Base-by-base conservation (phyloP, 768 basidiomycete genomes). In the Panaeolus papilionaceus region DNA sequence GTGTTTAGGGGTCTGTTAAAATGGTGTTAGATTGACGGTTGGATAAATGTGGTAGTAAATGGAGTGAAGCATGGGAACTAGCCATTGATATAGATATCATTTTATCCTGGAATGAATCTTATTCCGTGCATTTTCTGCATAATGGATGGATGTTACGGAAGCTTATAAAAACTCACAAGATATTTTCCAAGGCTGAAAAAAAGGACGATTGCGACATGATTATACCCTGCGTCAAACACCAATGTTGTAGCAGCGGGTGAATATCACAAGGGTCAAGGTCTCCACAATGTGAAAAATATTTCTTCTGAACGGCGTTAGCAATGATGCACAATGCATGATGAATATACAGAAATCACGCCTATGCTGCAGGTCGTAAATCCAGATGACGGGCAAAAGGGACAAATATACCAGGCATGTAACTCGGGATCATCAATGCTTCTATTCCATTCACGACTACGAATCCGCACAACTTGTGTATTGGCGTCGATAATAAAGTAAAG, bases 401-500 rank as follows among this genome's bases (percentile, higher is more conserved):
- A 8, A 49, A 49, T 23, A 49, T 49, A 49, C 47, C 47, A 49
- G 28, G 1, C 28, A 23, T n/a, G 6, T 26, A 47, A n/a, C 20
- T 47, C 45, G 20, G 8, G n/a, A 20, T n/a, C 7, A 47, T 14
- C 11, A 18, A 23, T 6, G 6, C 47, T 51, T 51, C 47, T 26
- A 58, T 58, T 58, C 54, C 54, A 58, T 12, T 28, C 28, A 33
- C 54, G 54, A 33, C 54, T 58, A 58, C 28, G 51, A 40, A 47
- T 33, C 45, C 28, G 40, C 18, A 68, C 85, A 84, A 66, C 84
- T 91, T 47, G 85, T 86, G 74, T 90, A 92, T 65, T 76, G 75
- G 45, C 86, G 85, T 61, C 83, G 83, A 71, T 92, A 85, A 75
- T 92, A 93, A 64, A 92, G 75, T 67, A 92, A 77, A 2, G 91